Base-by-base conservation (phyloP, 495 filamentous ascomycete species). In the Tuber umbilicatum region DNA sequence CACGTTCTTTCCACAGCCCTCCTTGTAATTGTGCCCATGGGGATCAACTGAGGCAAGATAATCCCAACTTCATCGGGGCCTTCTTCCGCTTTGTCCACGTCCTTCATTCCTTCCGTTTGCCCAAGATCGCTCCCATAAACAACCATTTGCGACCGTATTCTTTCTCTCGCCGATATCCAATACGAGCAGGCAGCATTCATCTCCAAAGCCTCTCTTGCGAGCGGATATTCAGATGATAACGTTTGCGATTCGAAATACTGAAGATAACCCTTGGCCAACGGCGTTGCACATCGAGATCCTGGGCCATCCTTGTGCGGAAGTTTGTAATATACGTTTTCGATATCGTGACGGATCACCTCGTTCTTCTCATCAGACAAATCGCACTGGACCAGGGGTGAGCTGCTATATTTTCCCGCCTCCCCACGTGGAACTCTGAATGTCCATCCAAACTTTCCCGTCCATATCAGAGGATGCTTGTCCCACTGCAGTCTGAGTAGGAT, bases 131-230 rank as follows among this genome's bases (percentile, higher is more conserved):
- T 86, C 72, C 92, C 86, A 78, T 97, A 97, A 12, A 99, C 91
- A 27, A 97, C 94, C 86, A 97, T 91, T 82, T 99, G 95, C 37
- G 90, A 91, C 87, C 86, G 92, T 75, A 99, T 98, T 69, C 95
- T 88, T 80, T 97, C 93, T 73, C 95, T 87, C 31, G 96, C 93
- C 78, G 91, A 95, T 73, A 98, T 98, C 95, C 95, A 99, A 84
- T 99, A 99, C 1, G 94, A 97, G 81, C 95, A 99, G 0, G 92
- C 94, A 3, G 94, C 93, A 80, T 99, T 99, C 96, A 98, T 97
- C 73, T 98, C 91, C 72, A 98, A 86, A 7, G 95, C 95, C 82
- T 97, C 93, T 79, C 94, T 97, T 0, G 95, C 95, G 79, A 97
- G 93, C 0, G 89, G 84, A 82, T 90, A 97, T 79, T 97, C 92